Evolutionary conservation across 139 green algal genomes (phyloP).

Genomic region (Axilococcus clingmanii): DNA sequence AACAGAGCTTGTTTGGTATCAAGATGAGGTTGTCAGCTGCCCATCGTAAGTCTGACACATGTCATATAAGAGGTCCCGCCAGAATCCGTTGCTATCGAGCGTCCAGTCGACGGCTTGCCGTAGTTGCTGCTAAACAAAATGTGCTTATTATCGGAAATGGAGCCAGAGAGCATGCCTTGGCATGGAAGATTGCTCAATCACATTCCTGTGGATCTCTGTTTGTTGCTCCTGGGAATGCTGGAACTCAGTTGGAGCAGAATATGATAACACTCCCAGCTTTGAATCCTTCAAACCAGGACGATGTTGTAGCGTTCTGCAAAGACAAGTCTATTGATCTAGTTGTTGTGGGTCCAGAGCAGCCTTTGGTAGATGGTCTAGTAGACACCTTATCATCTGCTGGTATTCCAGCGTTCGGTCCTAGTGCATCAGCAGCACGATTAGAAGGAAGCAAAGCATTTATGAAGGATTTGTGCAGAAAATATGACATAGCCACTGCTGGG

Average conservation of each 20-base stretch:
- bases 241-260: slow-evolving; percentile 53
- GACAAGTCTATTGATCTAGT: slow-evolving; percentile 65
- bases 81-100: no score
- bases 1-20: no score
- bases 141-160: slow-evolving; percentile 81
- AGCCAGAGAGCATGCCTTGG: slow-evolving; percentile 80
- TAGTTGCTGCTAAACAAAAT: slow-evolving; percentile 30
- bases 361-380: slow-evolving; percentile 86
- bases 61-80: no score
- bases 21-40: no score
- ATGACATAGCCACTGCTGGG: slow-evolving; percentile 85
- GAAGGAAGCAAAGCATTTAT: slow-evolving; percentile 96
- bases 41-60: no score
- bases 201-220: slow-evolving; percentile 47
- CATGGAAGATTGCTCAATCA: slow-evolving; percentile 77
- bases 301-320: slow-evolving; percentile 69
- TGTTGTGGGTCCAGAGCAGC: slow-evolving; percentile 83
- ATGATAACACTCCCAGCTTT: slow-evolving; percentile 38
- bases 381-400: slow-evolving; percentile 59
- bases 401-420: slow-evolving; percentile 83
- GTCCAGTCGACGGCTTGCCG: no score
- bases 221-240: slow-evolving; percentile 75
- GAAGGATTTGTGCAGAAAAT: slow-evolving; percentile 86
- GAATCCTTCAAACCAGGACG: slow-evolving; percentile 33
- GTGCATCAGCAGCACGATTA: slow-evolving; percentile 67